Evolutionary conservation across 2,329 filamentous ascomycete species (phyloP).

Genomic region (Albophoma yamanashiensis): DNA sequence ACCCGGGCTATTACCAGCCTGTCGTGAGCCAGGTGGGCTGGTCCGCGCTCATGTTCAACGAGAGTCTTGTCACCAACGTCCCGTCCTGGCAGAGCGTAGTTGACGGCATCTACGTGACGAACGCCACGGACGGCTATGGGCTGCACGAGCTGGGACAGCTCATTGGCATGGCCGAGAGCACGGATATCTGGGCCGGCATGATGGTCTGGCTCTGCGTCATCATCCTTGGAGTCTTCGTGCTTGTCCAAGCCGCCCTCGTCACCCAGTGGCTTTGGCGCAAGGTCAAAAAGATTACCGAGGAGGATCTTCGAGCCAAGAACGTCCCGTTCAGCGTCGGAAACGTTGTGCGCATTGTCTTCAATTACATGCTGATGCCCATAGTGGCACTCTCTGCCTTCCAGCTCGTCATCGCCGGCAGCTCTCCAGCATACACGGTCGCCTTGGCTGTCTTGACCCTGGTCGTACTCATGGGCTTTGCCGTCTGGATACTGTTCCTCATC

Average conservation of each 20-base stretch:
- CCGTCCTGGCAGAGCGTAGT: constrained; percentile 55
- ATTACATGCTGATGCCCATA: constrained; percentile 82
- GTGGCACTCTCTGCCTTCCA: constrained; percentile 86
- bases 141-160: constrained; percentile 70
- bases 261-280: constrained; percentile 66
- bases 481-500: constrained; percentile 74
- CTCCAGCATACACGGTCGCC: constrained; percentile 60
- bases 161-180: constrained; percentile 63
- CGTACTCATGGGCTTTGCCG: constrained; percentile 60
- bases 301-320: constrained; percentile 86
- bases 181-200: constrained; percentile 91
- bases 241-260: constrained; percentile 69
- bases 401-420: constrained; percentile 61
- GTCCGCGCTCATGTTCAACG: constrained; percentile 87
- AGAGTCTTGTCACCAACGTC: constrained; percentile 68
- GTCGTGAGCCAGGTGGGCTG: constrained; percentile 79
- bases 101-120: constrained; percentile 80
- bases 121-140: constrained; percentile 74
- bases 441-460: constrained; percentile 67
- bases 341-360: constrained; percentile 77
- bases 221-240: constrained; percentile 52
- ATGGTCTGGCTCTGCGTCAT: constrained; percentile 82
- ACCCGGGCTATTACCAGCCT: constrained; percentile 91
- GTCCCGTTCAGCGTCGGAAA: constrained; percentile 76
- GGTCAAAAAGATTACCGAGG: constrained; percentile 62